Evolutionary conservation across 805 yeast genomes (phyloP), one percentile per base, ranked within the genome.

Genomic region (Torulaspora indica): DNA sequence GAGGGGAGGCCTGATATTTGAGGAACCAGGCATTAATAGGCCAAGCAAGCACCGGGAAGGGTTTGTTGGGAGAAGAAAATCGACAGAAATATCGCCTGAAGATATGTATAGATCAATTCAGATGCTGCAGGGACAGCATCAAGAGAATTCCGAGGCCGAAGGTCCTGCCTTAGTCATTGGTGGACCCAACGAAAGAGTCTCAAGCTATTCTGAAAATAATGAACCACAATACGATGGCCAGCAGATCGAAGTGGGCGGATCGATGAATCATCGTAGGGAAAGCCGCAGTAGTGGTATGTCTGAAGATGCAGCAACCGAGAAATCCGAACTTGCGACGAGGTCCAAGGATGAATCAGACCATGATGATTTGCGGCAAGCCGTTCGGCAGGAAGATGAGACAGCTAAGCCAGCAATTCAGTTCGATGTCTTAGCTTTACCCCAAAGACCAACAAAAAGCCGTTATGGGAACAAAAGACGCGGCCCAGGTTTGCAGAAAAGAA

Each of bases 81-180:
- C 70, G 9, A 41, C 66, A n/a, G 77, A 80, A 17, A 69, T 85
- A 9, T 81, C 83, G 27, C 95, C 96, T 1, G 77, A 83, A 38
- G 96, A 90, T 58, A 82, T 89, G 79, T 82, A 73, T 60, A 73
- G 82, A 69, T 88, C 96, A 3, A 83, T 89, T 53, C 81, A 88
- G 33, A 80, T 89, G 82, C 69, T 90, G 68, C 83, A 83, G 53
- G 73, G 75, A 42, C 70, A 73, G 32, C 73, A 73, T 44, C 68
- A 66, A n/a, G 63, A 60, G 18, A 60, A 62, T 31, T 55, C 45
- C 14, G 74, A 72, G 18, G 82, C 79, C 28, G 78, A 81, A 29
- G 95, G 91, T 0, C 93, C 91, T 4, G 89, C 91, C 1, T 64
- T 88, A 28, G 78, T 82, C 6, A 82, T 89, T 35, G 75, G 75